Evolutionary conservation across 2,329 filamentous ascomycete species (phyloP), one percentile per base, ranked within the genome.

Genomic region (Beauveria pseudobassiana): DNA sequence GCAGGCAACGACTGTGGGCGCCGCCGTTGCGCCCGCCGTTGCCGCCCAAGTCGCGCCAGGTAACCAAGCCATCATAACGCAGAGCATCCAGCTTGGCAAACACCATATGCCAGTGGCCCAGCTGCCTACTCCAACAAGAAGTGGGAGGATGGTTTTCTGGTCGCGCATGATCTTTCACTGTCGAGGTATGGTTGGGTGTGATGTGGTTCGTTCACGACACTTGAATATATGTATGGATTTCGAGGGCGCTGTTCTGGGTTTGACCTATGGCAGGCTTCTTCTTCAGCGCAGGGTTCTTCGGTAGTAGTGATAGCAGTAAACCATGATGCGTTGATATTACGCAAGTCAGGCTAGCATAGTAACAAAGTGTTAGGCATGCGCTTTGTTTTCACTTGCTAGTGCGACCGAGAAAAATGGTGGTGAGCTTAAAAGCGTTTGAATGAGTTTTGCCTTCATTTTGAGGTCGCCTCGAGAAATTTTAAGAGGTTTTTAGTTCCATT

Each of bases 51-150:
- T 75, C 30, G 67, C 71, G 0, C 79, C 78, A 0, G 72, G 53
- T 81, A 81, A 63, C 78, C 78, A 81, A 0, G 77, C 76, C 63
- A 72, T 74, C 0, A 80, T 78, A 0, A 80, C 0, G 62, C 63
- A 1, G 78, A 66, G 18, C 79, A 81, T 6, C 78, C 77, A 0
- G 75, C 74, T 64, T 82, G 78, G 51, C 76, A 81, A 43, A 56
- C 16, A 28, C 53, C 40, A 30, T 56, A 56, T 43, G 40, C 53
- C 24, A 56, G 30, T 18, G 53, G 53, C 6, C 53, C 24, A n/a
- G 53, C 53, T n/a, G 40, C 40, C 20, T 43, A 26, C 5, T 18
- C 10, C 40, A 40, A 46, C 6, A 45, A 56, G 53, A 22, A 56
- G 22, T 43, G 40, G 22, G 16, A 28, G 16, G 40, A 40, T 45